Percentiles rank a stretch among this genome's conserved stretches.
Conservation (phyloP, 2,329 filamentous ascomycete species). For the Lachnellula arida region DNA sequence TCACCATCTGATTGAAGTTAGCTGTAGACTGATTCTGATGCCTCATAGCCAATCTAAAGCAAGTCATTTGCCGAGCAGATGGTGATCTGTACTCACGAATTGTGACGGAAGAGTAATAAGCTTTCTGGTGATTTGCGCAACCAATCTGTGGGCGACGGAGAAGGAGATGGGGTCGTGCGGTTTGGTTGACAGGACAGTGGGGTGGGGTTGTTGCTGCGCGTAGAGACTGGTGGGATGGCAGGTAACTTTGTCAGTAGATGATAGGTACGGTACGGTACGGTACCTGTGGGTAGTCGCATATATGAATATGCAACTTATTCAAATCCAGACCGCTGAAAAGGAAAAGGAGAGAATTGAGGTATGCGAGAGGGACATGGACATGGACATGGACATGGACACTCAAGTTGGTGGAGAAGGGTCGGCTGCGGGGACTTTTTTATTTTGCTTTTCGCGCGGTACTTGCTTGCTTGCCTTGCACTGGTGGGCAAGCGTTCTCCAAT, state of each 20-base stretch:
- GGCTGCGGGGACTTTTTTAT: background rate
- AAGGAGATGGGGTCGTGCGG: background rate
- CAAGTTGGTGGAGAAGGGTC: background rate
- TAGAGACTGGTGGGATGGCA: background rate
- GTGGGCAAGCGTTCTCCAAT: too few relatives aligned
- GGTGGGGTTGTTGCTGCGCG: slow-evolving; percentile 1
- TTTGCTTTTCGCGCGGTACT: background rate
- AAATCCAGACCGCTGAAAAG: background rate
- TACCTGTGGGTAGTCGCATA: slow-evolving; percentile 3
- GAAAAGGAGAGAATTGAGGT: background rate
- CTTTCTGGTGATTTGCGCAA: background rate
- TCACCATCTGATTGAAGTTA: slow-evolving; percentile 26
- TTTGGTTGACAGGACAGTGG: background rate
- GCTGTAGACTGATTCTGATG: slow-evolving; percentile 5
- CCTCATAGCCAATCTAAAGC: background rate
- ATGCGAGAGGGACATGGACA: background rate
- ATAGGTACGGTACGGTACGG: background rate
- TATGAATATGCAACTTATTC: background rate
- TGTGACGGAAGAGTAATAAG: background rate
- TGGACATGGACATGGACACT: background rate
- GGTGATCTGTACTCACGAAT: slow-evolving; percentile 1
- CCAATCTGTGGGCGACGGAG: background rate
- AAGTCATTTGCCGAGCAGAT: background rate
- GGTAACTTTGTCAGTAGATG: background rate
- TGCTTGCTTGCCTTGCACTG: too few relatives aligned